Conservation (phyloP, 1,139 yeast species). For the Candida sp. region DNA sequence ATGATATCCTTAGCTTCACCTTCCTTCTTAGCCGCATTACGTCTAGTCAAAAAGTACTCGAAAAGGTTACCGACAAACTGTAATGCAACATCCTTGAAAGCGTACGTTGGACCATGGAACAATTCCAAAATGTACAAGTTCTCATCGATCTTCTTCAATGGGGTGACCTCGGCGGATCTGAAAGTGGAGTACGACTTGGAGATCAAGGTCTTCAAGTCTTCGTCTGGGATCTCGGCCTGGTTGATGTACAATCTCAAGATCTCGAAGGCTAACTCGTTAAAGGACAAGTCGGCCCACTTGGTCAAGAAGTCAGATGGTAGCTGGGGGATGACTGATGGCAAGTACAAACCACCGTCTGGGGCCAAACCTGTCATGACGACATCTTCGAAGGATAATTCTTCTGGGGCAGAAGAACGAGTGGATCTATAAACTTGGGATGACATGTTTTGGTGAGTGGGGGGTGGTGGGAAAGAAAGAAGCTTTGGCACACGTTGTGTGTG, state of each 20-base stretch:
- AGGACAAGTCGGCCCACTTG: slow-evolving; percentile 75
- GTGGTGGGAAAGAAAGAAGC: no score
- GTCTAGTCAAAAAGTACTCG: slow-evolving; percentile 85
- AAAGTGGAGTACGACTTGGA: slow-evolving; percentile 85
- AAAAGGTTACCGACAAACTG: slow-evolving; percentile 97
- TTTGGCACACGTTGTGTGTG: no score
- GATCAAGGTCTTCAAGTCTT: slow-evolving; percentile 67
- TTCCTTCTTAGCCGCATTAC: slow-evolving; percentile 65
- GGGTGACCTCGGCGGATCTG: slow-evolving; percentile 86
- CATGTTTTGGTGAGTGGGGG: background rate
- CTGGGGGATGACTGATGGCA: slow-evolving; percentile 83
- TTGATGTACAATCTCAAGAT: slow-evolving; percentile 82
- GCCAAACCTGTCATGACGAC: slow-evolving; percentile 96
- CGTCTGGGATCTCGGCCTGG: slow-evolving; percentile 68
- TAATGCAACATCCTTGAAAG: slow-evolving; percentile 97
- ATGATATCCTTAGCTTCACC: slow-evolving; percentile 71
- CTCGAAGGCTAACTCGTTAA: slow-evolving; percentile 86
- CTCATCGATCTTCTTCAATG: slow-evolving; percentile 63
- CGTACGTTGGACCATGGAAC: slow-evolving; percentile 99
- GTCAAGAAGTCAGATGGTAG: slow-evolving; percentile 62
- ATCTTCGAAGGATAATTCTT: slow-evolving; percentile 80
- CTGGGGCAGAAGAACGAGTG: slow-evolving; percentile 68
- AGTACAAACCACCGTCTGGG: slow-evolving; percentile 92
- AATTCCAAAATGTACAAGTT: slow-evolving; percentile 82
- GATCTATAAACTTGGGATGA: slow-evolving; percentile 76